Evolutionary conservation across 805 yeast species (phyloP), one percentile per base, ranked within the genome.

Genomic region (Hanseniaspora mollemarum): DNA sequence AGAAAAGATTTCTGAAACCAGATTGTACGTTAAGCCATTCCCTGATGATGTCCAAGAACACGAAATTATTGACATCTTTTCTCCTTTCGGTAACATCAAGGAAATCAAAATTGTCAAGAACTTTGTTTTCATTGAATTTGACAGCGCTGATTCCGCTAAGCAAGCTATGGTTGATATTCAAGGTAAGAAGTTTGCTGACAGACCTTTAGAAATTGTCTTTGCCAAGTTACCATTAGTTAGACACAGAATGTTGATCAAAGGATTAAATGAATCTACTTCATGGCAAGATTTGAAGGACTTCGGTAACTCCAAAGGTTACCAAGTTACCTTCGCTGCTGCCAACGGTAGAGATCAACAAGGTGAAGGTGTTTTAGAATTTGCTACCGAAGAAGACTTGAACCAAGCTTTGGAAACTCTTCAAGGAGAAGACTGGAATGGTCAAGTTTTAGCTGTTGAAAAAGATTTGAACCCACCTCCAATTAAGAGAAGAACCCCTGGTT

Each of bases 251-350:
- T 75, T 80, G 62, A 76, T 83, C 32, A 67, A 76, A 58, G 77
- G 78, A 67, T 71, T 84, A 60, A 88, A 88, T 59, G 83, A 80
- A 58, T 80, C 80, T 55, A 74, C 84, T 53, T 80, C 86, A 46
- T 84, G 94, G 94, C 92, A 84, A 73, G 90, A 83, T 61, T 75
- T 84, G 63, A 84, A 87, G 72, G 97, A 90, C 71, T 79, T 85
- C 63, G 87, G 87, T 57, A 76, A 94, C 64, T 87, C 83, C 55
- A 82, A 78, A 67, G 78, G 75, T 55, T 65, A 74, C 56, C 75
- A 78, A 53, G 83, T 87, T 53, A 76, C 81, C 31, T 83, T 81
- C 57, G 64, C 74, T 48, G 68, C 70, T 54, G 74, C 70, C 53
- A 68, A 69, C 57, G 65, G 69, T 51, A 67, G 72, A 62, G 74